Base-by-base conservation (phyloP, 108 stramenopile genomes). In the Fragilaria radians region DNA sequence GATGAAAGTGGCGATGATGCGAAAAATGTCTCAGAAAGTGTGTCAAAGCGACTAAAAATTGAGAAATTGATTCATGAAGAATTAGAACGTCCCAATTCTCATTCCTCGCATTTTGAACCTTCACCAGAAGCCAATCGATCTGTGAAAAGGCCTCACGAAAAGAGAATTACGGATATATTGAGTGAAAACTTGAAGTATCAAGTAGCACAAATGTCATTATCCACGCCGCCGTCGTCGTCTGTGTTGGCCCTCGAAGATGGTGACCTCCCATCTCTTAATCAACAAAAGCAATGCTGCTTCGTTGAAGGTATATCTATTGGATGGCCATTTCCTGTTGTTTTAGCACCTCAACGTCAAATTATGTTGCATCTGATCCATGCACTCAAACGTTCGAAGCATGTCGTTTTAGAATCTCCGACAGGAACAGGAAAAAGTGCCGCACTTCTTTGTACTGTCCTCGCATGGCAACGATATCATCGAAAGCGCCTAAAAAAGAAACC, bases 371-470 rank as follows among this genome's bases (percentile, higher is more conserved):
- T 90, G 30, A 62, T 90, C 42, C 74, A 72, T 64, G 88, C 79
- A 25, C 54, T 90, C 4, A 84, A 86, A 49, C 72, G 73, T 42
- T 57, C 52, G 32, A 51, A 57, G 11, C 88, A 90, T 65, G 84
- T 84, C 7, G 84, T 91, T 1, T 48, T 91, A 29, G 86, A 91
- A 73, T 67, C 64, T 51, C 89, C 89, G 1, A 91, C 89, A 3
- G 89, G 86, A 0, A 91, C 89, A 23, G 89, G 89, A 4, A 91
- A 91, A 60, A 73, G 73, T 57, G 85, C 78, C 19, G 86, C 89
- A 9, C 85, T 85, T 47, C 48, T 91, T n/a, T 85, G 82, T 62
- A 61, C 71, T 18, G 84, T 78, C 0, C 49, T 91, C 48, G 86
- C 84, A 19, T 91, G 86, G 86, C 86, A 88, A 48, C 68, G 86